A percentile compares a stretch with the other conserved stretches of the same genome.
phyloP scores from a whole-genome alignment of 116 monocot genomes.

The Posidonia oceanica region DNA sequence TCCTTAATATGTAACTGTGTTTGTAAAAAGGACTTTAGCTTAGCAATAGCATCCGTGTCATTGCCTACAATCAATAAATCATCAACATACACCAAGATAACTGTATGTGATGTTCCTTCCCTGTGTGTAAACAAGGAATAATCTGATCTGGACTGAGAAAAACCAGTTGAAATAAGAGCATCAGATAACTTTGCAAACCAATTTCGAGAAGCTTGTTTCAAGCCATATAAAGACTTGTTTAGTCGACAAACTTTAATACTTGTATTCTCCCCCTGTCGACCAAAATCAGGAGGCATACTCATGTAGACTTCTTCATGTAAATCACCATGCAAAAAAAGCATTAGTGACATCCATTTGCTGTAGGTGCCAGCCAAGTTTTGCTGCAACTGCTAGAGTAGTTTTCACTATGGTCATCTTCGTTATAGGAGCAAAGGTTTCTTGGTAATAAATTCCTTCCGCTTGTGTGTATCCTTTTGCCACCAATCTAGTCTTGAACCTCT shows the following conservation, averaged over 20 bases:
- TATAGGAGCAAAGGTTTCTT: conserved; percentile 5
- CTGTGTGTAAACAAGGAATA: background rate
- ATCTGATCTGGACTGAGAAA: background rate
- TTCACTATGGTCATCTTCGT: background rate
- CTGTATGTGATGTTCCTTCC: background rate
- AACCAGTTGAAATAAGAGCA: background rate
- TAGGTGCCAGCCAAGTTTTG: background rate
- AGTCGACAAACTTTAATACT: background rate
- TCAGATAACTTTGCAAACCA: background rate
- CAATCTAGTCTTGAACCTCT: conserved; percentile 2
- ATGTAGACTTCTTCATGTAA: conserved; percentile 11
- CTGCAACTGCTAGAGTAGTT: background rate
- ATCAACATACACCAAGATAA: conserved; percentile 10
- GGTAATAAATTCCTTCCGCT: background rate
- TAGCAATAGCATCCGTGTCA: too few relatives aligned
- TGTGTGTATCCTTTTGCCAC: conserved; percentile 8
- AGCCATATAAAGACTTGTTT: conserved; percentile 10
- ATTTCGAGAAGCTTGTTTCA: conserved; percentile 11
- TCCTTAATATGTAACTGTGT: conserved; percentile 3
- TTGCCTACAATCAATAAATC: conserved; percentile 2
- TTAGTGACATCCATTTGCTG: conserved; percentile 3
- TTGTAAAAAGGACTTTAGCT: too few relatives aligned
- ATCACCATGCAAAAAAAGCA: conserved; percentile 5
- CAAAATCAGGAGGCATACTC: background rate
- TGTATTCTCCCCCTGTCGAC: background rate